Percentiles rank a stretch among this genome's conserved stretches.
These are phyloP conservation scores for Tulasnella sp. DNA, from an alignment of 768 basidiomycete genomes.

Conservation along the genomic window DNA sequence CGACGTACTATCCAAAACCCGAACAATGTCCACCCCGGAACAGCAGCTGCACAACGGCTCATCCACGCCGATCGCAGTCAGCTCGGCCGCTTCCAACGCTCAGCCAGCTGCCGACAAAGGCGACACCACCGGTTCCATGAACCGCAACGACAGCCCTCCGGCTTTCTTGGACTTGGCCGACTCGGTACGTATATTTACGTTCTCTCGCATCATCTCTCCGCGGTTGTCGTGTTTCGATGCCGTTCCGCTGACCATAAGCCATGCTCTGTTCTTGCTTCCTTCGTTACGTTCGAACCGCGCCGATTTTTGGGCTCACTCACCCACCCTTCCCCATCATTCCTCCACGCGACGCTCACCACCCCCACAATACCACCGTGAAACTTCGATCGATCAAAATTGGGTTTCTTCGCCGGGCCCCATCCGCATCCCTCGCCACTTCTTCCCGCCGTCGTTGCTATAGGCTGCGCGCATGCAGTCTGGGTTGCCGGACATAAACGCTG, in stretches of 20 bases:
- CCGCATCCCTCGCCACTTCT: slow-evolving; percentile 5
- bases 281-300: slow-evolving; percentile 26
- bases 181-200: slow-evolving; percentile 61
- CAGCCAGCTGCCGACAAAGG: background rate
- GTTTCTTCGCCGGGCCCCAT: background rate
- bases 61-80: slow-evolving; percentile 10
- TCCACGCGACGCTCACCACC: slow-evolving; percentile 10
- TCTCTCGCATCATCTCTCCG: slow-evolving; percentile 32
- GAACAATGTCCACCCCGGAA: background rate
- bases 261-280: slow-evolving; percentile 39
- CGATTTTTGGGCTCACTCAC: slow-evolving; percentile 20
- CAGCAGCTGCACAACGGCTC: background rate
- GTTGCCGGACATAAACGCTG: slow-evolving; percentile 84
- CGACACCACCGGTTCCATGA: background rate
- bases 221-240: slow-evolving; percentile 35
- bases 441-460: slow-evolving; percentile 46
- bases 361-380: background rate
- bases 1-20: background rate
- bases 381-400: slow-evolving; percentile 9
- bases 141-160: slow-evolving; percentile 54
- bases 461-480: slow-evolving; percentile 83
- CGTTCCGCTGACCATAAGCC: slow-evolving; percentile 31
- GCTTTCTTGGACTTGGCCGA: slow-evolving; percentile 93
- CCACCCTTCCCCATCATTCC: slow-evolving; percentile 7
- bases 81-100: background rate